These are phyloP conservation scores for Leccinum incarnatum DNA, from an alignment of 768 basidiomycete species.

Conservation along the genomic window DNA sequence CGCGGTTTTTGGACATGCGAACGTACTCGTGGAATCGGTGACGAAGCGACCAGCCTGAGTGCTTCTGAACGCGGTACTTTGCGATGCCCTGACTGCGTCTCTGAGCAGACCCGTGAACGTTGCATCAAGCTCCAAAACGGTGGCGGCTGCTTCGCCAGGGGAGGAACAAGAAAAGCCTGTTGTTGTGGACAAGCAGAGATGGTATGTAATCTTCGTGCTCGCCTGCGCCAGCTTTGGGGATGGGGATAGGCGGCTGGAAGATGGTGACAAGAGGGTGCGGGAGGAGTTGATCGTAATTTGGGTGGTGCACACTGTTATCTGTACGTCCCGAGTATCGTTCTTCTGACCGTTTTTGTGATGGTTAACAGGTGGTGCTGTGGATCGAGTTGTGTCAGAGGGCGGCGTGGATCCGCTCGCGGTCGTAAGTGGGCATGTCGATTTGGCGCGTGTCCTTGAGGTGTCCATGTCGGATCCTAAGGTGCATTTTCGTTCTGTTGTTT, in stretches of 20 bases:
- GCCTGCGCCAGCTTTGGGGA: constrained; percentile 44
- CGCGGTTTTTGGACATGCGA: constrained; percentile 52
- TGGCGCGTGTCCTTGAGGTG: constrained; percentile 48
- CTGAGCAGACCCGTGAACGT: constrained; percentile 36
- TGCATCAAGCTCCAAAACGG: constrained; percentile 19
- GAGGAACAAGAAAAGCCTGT: constrained; percentile 40
- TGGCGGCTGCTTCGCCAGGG: not conserved
- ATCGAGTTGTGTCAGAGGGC: constrained; percentile 78
- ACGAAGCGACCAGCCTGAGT: constrained; percentile 37
- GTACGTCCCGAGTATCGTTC: constrained; percentile 36
- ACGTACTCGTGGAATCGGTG: constrained; percentile 41
- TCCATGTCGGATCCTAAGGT: constrained; percentile 50
- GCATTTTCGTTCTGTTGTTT: not conserved
- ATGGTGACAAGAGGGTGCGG: constrained; percentile 29
- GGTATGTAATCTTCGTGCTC: constrained; percentile 52
- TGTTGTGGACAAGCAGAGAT: constrained; percentile 47
- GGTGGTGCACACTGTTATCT: constrained; percentile 64
- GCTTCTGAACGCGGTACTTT: constrained; percentile 50
- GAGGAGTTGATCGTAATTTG: constrained; percentile 52
- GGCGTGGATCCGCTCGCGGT: constrained; percentile 62
- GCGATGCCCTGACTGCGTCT: constrained; percentile 54
- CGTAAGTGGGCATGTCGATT: constrained; percentile 48
- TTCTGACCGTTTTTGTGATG: not conserved
- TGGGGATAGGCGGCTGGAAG: constrained; percentile 31
- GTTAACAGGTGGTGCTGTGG: constrained; percentile 45